Percentiles rank a stretch among this genome's conserved stretches.
Conservation (phyloP, 2,329 filamentous ascomycete genomes). For the Diaporthe sp. region DNA sequence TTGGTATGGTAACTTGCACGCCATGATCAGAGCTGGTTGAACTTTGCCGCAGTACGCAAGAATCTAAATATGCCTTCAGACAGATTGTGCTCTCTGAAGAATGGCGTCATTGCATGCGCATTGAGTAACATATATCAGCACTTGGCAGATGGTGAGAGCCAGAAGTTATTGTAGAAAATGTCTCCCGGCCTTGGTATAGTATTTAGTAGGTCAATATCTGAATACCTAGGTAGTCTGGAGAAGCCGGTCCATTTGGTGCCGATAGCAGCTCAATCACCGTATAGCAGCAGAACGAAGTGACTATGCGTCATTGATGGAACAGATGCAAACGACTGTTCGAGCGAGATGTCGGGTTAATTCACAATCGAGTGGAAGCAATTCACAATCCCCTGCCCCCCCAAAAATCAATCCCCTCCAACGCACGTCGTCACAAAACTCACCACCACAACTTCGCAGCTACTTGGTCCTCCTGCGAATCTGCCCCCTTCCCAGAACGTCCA, state of each 20-base stretch:
- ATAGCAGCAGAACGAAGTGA: not conserved
- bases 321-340: not conserved
- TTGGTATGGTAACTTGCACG: too few species aligned
- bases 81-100: too few species aligned
- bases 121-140: too few species aligned
- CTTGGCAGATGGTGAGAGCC: not conserved
- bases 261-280: not conserved
- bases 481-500: not conserved
- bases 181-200: not conserved
- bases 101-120: too few species aligned
- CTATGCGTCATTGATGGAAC: not conserved
- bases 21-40: too few species aligned
- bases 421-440: not conserved
- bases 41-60: too few species aligned
- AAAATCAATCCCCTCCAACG: not conserved
- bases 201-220: not conserved
- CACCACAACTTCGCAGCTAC: not conserved
- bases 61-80: too few species aligned
- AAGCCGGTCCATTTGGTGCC: not conserved
- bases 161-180: not conserved
- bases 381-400: not conserved
- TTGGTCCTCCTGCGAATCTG: not conserved
- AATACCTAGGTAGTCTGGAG: not conserved
- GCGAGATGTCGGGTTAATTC: not conserved
- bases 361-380: not conserved